phyloP scores from a whole-genome alignment of 805 yeast genomes.

The Saturnispora halmiae region DNA sequence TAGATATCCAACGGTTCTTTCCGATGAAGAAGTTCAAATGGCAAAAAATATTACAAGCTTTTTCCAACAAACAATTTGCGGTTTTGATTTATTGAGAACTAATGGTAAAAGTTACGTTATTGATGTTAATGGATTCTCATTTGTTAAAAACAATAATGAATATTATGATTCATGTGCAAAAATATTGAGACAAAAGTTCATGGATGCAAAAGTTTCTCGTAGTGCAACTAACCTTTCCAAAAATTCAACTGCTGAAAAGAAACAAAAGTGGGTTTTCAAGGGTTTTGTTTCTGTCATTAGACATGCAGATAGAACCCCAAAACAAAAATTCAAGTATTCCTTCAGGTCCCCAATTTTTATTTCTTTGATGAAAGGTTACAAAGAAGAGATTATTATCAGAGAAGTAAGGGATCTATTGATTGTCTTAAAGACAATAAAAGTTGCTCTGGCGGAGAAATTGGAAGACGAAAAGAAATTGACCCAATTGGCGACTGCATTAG shows the following conservation, averaged over 20 bases:
- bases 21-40: slow-evolving; percentile 66
- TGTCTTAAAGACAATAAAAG: slow-evolving; percentile 73
- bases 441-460: slow-evolving; percentile 68
- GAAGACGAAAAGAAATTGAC: slow-evolving; percentile 75
- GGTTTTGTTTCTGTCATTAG: slow-evolving; percentile 87
- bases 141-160: slow-evolving; percentile 82
- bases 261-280: slow-evolving; percentile 94
- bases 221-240: slow-evolving; percentile 31
- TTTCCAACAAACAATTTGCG: slow-evolving; percentile 92
- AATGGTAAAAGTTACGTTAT: slow-evolving; percentile 84
- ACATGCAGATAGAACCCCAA: slow-evolving; percentile 98
- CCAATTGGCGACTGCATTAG: slow-evolving; percentile 74
- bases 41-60: slow-evolving; percentile 67
- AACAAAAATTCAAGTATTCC: slow-evolving; percentile 93
- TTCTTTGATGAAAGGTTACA: slow-evolving; percentile 83
- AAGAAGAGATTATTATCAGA: slow-evolving; percentile 90
- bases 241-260: slow-evolving; percentile 45
- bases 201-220: slow-evolving; percentile 46
- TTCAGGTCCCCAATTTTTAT: slow-evolving; percentile 82
- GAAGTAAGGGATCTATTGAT: slow-evolving; percentile 78
- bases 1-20: slow-evolving; percentile 74
- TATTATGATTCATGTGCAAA: slow-evolving; percentile 80
- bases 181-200: slow-evolving; percentile 67
- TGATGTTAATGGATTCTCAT: slow-evolving; percentile 96
- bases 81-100: slow-evolving; percentile 88